These are phyloP conservation scores for Chenopodium quinoa DNA, from an alignment of 148 eudicot species.

Conservation along the genomic window DNA sequence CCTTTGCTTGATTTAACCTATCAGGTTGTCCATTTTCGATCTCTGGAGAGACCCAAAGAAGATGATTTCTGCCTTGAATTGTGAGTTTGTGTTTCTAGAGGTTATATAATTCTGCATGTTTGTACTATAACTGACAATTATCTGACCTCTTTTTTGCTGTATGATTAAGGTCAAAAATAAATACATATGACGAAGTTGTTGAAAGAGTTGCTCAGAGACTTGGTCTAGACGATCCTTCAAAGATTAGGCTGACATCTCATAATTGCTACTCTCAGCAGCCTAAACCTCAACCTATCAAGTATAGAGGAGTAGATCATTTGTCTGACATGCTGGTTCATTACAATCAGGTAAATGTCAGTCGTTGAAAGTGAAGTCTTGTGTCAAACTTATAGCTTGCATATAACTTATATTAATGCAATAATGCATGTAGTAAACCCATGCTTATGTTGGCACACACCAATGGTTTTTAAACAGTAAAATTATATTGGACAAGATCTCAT, in stretches of 20 bases:
- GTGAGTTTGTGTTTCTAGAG: conserved; percentile 44
- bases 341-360: conserved; percentile 57
- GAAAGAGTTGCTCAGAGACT: conserved; percentile 72
- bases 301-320: conserved; percentile 61
- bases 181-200: conserved; percentile 88
- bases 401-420: too few relatives aligned
- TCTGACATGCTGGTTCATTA: conserved; percentile 82
- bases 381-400: not conserved
- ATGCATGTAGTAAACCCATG: not conserved
- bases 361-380: not conserved
- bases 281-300: conserved; percentile 71
- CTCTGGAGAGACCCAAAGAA: conserved; percentile 81
- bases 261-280: conserved; percentile 95
- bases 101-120: not conserved
- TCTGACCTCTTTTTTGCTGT: conserved; percentile 10
- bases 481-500: not conserved
- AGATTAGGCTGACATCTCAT: conserved; percentile 88
- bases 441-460: not conserved
- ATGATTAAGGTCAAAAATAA: conserved; percentile 52
- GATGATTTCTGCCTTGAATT: conserved; percentile 81
- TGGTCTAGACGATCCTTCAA: conserved; percentile 83
- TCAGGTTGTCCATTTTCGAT: conserved; percentile 83
- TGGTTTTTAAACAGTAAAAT: not conserved
- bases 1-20: not conserved
- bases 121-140: not conserved